Base-by-base conservation (phyloP, 2,329 filamentous ascomycete species). In the Torrubiellomyces zombiae region DNA sequence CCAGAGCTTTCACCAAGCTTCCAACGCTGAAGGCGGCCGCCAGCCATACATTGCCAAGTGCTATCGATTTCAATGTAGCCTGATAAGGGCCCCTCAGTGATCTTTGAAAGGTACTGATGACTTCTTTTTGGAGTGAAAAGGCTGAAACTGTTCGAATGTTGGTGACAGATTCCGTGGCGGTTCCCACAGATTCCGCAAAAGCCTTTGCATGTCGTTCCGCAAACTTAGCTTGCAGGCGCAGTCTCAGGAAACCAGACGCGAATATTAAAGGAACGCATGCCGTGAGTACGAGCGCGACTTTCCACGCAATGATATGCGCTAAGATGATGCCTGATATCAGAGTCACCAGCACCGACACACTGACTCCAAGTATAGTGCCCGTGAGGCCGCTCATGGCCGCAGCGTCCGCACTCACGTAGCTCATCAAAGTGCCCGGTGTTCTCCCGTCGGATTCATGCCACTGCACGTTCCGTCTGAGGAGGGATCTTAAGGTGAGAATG, bases 241-340 rank as follows among this genome's bases (percentile, higher is more conserved):
- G 20, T 11, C 9, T 11, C 13, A 21, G 20, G 20, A 21, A 21
- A 8, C 20, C 20, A 12, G 20, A 21, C 5, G 20, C 20, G 9
- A 21, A 21, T 4, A 21, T 13, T 6, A 21, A 14, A 21, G 20
- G 20, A 4, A 21, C 11, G n/a, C 20, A 21, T 11, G 20, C 20
- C 11, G 20, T 21, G 7, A 21, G 20, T 6, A 80, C 74, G 8
- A 80, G 45, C 1, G 73, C 71, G 28, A 80, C 75, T 38, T 66
- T 72, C 75, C 75, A 80, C 4, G 71, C 72, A 24, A 79, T 56
- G 24, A 75, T 63, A 32, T 75, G 67, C 0, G 72, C 65, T 9
- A 79, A 38, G 17, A 75, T 63, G 26, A 78, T 66, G 1, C 67
- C 70, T 0, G 59, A 67, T 14, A 77, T 33, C 12, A 78, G 60